A percentile compares a stretch with the other conserved stretches of the same genome.
Evolutionary conservation across 495 filamentous ascomycete genomes (phyloP).

Genomic region (Rhizodiscina lignyota): DNA sequence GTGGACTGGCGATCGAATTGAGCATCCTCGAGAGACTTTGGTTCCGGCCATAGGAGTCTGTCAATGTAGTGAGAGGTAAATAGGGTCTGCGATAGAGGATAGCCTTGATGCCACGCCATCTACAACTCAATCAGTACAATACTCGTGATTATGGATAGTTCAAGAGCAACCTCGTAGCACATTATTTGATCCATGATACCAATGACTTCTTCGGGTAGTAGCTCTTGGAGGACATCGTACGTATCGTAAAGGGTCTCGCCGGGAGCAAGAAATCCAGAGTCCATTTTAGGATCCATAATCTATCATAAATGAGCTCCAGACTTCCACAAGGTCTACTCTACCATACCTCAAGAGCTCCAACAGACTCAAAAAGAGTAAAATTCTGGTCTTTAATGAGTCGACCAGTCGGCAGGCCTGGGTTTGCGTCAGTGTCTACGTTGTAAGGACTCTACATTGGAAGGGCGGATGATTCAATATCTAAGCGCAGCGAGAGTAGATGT

Average conservation of each 20-base stretch:
- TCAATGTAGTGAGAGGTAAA: conserved; percentile 94
- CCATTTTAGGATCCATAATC: conserved; percentile 98
- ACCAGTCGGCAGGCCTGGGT: conserved; percentile 40
- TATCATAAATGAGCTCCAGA: conserved; percentile 69
- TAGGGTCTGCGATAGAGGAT: conserved; percentile 84
- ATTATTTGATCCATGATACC: conserved; percentile 91
- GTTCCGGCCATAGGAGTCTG: conserved; percentile 55
- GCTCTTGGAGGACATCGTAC: conserved; percentile 56
- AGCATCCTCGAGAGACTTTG: conserved; percentile 48
- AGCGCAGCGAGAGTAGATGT: neutral
- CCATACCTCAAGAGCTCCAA: conserved; percentile 93
- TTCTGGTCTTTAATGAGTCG: conserved; percentile 75
- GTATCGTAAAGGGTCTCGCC: conserved; percentile 70
- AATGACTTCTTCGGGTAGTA: conserved; percentile 65
- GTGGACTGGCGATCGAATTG: too few relatives aligned
- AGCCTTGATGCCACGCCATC: conserved; percentile 95
- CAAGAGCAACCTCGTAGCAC: conserved; percentile 53
- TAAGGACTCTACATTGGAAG: neutral
- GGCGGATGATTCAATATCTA: neutral
- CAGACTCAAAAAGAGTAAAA: conserved; percentile 87
- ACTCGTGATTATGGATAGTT: neutral
- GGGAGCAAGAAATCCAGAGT: conserved; percentile 65
- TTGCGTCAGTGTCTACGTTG: conserved; percentile 3
- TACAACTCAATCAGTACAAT: conserved; percentile 18
- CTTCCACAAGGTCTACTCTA: too few relatives aligned